Evolutionary conservation across 2,329 filamentous ascomycete genomes (phyloP), one percentile per base, ranked within the genome.

Genomic region (Cercospora sesami): DNA sequence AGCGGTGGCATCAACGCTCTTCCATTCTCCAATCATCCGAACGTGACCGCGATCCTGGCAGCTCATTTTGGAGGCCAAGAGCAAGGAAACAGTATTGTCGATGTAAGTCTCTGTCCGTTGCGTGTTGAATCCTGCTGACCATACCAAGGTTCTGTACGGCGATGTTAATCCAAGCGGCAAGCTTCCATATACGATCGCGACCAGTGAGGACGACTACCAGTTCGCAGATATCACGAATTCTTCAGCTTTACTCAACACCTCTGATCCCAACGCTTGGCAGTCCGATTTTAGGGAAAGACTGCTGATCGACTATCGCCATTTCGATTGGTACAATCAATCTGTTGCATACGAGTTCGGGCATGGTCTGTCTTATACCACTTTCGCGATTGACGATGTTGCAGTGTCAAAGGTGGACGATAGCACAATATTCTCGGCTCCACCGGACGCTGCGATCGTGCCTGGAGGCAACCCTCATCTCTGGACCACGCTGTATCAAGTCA

Each of bases 41-140:
- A 82, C 69, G 89, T 94, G 70, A 93, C 93, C 76, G 90, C 90
- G 0, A 89, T 96, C 0, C 76, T 97, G 1, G 85, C 94, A 62
- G 92, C 92, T 21, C 91, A 96, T 74, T 83, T 96, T 1, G 93
- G 93, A 0, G 93, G 93, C 0, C 89, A 96, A 76, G 93, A 97
- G 78, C 93, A 91, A 42, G 94, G 94, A 4, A 90, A 91, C 69
- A 91, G 93, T 0, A 84, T 97, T 5, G 86, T 87, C 1, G 91
- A 96, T 72, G 58, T 65, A 58, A 51, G 63, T 45, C 16, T 58
- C 16, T 58, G 6, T 21, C 6, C 3, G 18, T 31, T 31, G 16
- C 28, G 28, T n/a, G 7, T 31, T 33, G 55, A 33, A 2, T 59
- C 14, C 8, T 6, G 9, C n/a, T 23, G 28, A 16, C 14, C 16